Evolutionary conservation across 2,329 filamentous ascomycete species (phyloP).

Genomic region (Orbilia javanica): DNA sequence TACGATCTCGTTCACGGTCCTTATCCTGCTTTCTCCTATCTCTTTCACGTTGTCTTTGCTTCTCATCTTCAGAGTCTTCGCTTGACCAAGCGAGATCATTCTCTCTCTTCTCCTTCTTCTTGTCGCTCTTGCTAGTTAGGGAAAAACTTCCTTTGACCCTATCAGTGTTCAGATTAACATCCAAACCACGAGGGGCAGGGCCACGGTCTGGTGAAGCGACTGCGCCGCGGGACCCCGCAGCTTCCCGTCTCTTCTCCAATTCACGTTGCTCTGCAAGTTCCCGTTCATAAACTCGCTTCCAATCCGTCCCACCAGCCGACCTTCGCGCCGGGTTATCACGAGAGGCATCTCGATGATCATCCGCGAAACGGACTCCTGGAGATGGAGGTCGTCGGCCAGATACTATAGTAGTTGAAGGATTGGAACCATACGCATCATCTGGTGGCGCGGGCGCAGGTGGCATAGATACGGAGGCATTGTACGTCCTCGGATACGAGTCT

Average conservation of each 20-base stretch:
- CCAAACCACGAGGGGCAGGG: slow-evolving; percentile 37
- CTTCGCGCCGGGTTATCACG: slow-evolving; percentile 40
- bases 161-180: slow-evolving; percentile 41
- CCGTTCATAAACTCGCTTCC: slow-evolving; percentile 47
- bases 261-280: slow-evolving; percentile 45
- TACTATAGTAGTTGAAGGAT: slow-evolving; percentile 34
- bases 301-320: slow-evolving; percentile 35
- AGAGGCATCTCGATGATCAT: slow-evolving; percentile 22
- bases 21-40: slow-evolving; percentile 23
- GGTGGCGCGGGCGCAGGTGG: slow-evolving; percentile 52
- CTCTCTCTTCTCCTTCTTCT: slow-evolving; percentile 47
- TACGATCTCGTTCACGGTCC: slow-evolving; percentile 22
- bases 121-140: slow-evolving; percentile 28
- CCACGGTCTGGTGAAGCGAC: slow-evolving; percentile 10
- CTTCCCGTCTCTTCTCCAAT: slow-evolving; percentile 21
- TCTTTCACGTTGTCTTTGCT: slow-evolving; percentile 21
- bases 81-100: slow-evolving; percentile 43
- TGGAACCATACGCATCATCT: slow-evolving; percentile 35
- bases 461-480: slow-evolving; percentile 35
- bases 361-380: slow-evolving; percentile 50
- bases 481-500: slow-evolving; percentile 43
- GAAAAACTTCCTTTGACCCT: slow-evolving; percentile 43
- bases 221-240: slow-evolving; percentile 3
- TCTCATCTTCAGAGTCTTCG: slow-evolving; percentile 46
- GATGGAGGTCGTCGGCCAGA: slow-evolving; percentile 53